Conservation (phyloP, 371 early-diverging fungal genomes). For the Mortierella sp. region DNA sequence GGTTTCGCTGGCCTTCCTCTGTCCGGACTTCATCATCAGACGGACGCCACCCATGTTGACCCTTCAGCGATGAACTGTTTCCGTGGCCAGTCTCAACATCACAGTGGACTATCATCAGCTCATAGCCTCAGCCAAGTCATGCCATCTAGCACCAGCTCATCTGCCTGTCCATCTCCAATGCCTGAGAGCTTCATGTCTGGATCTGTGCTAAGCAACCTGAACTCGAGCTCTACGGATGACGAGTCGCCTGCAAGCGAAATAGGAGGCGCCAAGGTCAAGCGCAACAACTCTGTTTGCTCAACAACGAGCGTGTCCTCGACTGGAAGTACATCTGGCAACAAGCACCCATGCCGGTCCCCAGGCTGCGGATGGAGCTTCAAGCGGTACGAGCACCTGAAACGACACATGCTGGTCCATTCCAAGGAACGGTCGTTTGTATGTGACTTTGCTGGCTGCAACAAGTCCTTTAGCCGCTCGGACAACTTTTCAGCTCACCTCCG, state of each 20-base stretch:
- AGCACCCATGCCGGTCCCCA: constrained; percentile 47
- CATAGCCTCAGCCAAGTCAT: constrained; percentile 22
- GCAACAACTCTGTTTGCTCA: constrained; percentile 42
- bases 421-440: constrained; percentile 77
- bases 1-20: constrained; percentile 13
- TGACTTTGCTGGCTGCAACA: constrained; percentile 71
- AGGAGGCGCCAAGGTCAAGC: constrained; percentile 20
- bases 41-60: constrained; percentile 25
- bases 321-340: constrained; percentile 30
- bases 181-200: constrained; percentile 32
- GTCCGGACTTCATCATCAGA: constrained; percentile 4
- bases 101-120: constrained; percentile 6
- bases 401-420: constrained; percentile 81
- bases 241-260: neutral
- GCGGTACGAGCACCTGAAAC: constrained; percentile 84
- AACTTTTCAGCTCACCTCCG: constrained; percentile 73
- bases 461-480: constrained; percentile 82
- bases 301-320: constrained; percentile 42
- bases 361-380: constrained; percentile 64
- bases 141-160: constrained; percentile 28
- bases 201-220: constrained; percentile 32
- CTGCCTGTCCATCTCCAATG: constrained; percentile 42
- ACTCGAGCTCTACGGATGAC: constrained; percentile 13
- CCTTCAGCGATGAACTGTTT: constrained; percentile 33
- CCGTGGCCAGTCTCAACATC: constrained; percentile 21